phyloP scores from a whole-genome alignment of 2,329 filamentous ascomycete species.

The Epicoccum sorghinum region DNA sequence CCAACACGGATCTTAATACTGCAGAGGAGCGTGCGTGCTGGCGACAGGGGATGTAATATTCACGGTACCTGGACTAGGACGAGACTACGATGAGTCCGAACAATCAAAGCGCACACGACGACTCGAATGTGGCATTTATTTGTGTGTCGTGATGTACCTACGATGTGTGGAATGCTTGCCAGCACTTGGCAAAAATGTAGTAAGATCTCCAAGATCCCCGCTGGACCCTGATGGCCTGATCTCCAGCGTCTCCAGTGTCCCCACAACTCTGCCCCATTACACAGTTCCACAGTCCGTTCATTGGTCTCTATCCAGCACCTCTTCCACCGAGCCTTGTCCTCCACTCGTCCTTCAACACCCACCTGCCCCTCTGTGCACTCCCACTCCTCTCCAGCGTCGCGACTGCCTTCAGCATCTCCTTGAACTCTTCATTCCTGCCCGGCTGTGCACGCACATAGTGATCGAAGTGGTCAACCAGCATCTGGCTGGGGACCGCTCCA shows the following conservation, averaged over 20 bases:
- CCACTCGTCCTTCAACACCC: slow-evolving; percentile 65
- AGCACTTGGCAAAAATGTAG: slow-evolving; percentile 27
- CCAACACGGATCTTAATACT: slow-evolving; percentile 20
- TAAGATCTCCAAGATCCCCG: slow-evolving; percentile 15
- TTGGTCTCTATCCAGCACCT: neutral
- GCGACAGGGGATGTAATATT: slow-evolving; percentile 14
- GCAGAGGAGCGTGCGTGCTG: slow-evolving; percentile 10
- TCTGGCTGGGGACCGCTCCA: slow-evolving; percentile 79
- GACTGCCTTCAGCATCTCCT: slow-evolving; percentile 76
- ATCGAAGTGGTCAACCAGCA: slow-evolving; percentile 90
- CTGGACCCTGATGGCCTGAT: slow-evolving; percentile 1
- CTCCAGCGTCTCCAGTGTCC: neutral
- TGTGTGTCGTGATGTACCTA: neutral
- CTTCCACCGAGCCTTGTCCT: slow-evolving; percentile 19
- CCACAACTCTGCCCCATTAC: neutral
- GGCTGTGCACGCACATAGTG: slow-evolving; percentile 72
- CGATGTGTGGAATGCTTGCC: slow-evolving; percentile 17
- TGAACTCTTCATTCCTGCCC: slow-evolving; percentile 75
- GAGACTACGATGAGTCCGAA: slow-evolving; percentile 2
- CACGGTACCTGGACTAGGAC: slow-evolving; percentile 11
- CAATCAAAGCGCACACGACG: neutral
- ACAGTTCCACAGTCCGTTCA: neutral
- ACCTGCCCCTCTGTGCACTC: slow-evolving; percentile 57
- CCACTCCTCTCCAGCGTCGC: slow-evolving; percentile 69
- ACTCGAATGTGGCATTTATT: slow-evolving; percentile 1